Conservation (phyloP, 1,284 basidiomycete species). For the Moesziomyces antarcticus region DNA sequence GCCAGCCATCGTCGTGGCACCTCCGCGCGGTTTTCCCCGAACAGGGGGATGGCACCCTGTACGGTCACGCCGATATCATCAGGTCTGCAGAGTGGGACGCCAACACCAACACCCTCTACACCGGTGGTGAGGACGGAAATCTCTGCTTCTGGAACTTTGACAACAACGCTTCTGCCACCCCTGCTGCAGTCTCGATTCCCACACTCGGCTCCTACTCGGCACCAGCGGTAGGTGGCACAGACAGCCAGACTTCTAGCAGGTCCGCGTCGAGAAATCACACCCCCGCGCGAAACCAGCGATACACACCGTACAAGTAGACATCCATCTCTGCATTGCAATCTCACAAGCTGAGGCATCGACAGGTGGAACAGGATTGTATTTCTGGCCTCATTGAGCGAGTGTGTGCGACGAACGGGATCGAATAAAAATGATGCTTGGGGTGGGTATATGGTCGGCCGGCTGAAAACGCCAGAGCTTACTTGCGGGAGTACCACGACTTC, state of each 20-base stretch:
- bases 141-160: slow-evolving; percentile 52
- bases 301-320: slow-evolving; percentile 39
- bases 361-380: neutral
- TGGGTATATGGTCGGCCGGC: neutral
- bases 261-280: slow-evolving; percentile 24
- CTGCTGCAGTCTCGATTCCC: slow-evolving; percentile 5
- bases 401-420: too few species aligned
- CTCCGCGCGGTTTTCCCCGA: slow-evolving; percentile 43
- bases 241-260: slow-evolving; percentile 11
- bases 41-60: slow-evolving; percentile 30
- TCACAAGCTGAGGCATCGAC: too few species aligned
- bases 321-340: neutral
- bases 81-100: slow-evolving; percentile 49
- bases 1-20: slow-evolving; percentile 10
- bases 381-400: neutral
- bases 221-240: neutral
- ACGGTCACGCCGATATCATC: slow-evolving; percentile 58
- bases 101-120: slow-evolving; percentile 37
- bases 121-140: slow-evolving; percentile 59
- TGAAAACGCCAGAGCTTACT: neutral
- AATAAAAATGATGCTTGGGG: neutral
- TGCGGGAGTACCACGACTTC: slow-evolving; percentile 25
- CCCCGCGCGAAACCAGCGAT: slow-evolving; percentile 23
- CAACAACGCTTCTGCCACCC: neutral
- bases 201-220: slow-evolving; percentile 1